phyloP scores from a whole-genome alignment of 139 green algal species.

The Coelastrella sp. region DNA sequence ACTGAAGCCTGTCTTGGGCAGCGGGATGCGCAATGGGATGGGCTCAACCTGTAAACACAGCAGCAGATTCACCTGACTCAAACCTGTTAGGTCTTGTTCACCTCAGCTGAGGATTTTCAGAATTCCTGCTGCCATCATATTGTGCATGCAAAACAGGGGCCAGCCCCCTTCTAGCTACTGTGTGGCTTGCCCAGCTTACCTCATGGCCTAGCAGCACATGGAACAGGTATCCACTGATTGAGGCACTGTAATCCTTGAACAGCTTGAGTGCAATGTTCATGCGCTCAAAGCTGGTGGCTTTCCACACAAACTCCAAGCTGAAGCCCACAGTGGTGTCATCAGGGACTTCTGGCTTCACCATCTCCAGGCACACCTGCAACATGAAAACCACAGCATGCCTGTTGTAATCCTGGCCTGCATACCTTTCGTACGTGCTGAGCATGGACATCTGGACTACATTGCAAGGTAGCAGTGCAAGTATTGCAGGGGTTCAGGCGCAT shows the following conservation, averaged over 20 bases:
- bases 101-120: neutral
- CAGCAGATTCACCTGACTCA: neutral
- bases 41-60: slow-evolving; percentile 52
- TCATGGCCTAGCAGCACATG: slow-evolving; percentile 79
- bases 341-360: slow-evolving; percentile 62
- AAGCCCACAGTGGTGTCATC: slow-evolving; percentile 85
- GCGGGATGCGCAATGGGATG: slow-evolving; percentile 57
- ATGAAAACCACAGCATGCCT: neutral
- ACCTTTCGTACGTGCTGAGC: neutral
- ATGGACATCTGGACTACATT: neutral
- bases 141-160: neutral
- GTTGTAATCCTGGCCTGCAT: neutral
- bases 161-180: too few relatives aligned
- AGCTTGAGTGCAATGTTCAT: slow-evolving; percentile 90
- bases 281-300: slow-evolving; percentile 91
- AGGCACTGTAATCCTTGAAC: slow-evolving; percentile 93
- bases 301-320: slow-evolving; percentile 96
- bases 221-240: slow-evolving; percentile 80
- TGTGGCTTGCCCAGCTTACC: neutral
- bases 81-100: neutral
- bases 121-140: neutral
- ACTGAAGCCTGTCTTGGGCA: slow-evolving; percentile 68
- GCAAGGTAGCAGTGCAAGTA: neutral
- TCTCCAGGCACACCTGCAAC: slow-evolving; percentile 43
- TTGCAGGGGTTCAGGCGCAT: neutral